Evolutionary conservation across 208 protist genomes (phyloP), one percentile per base, ranked within the genome.

Genomic region (Leishmania arabica): DNA sequence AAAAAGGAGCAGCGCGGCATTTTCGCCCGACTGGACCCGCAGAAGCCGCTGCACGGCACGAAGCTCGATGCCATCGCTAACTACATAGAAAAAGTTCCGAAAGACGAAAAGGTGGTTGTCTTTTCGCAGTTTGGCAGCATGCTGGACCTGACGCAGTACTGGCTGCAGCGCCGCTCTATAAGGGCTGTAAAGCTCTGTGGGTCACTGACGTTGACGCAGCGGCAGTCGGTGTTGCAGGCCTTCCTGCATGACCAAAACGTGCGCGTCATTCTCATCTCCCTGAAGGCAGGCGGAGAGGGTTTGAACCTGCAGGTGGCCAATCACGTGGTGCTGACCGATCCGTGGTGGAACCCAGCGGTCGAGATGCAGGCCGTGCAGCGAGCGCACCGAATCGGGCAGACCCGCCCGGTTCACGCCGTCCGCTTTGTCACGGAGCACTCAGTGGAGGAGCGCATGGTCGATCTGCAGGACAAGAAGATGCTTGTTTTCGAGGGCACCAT

Each of bases 311-410:
- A 99, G 74, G 96, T 99, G 9, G 99, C 99, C 45, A 99, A 99
- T 89, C 95, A 98, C 47, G 99, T 99, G 54, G 96, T 99, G 73
- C 86, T 99, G n/a, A 99, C 96, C 80, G 99, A 99, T 86, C 95
- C 90, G 53, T 99, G 99, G 92, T 99, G 98, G 97, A 99, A 99
- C 89, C 96, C 95, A 19, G 97, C 99, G 69, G 95, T 98, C 70
- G 99, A 99, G 88, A 94, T 99, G 89, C 99, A 99, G 87, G 99
- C 99, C 15, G 92, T 99, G 82, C 98, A 99, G 81, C 86, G 99
- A 51, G 98, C 98, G n/a, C 99, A 99, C 88, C 93, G 99, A 58
- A 99, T 99, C 85, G 99, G 99, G 34, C 99, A 99, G 88, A 99
- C 84, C n/a, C 95, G 96, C 68, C 96, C 94, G 8, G 99, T 99